Evolutionary conservation across 2,329 filamentous ascomycete genomes (phyloP), one percentile per base, ranked within the genome.

Genomic region (Fusarium nurragi): DNA sequence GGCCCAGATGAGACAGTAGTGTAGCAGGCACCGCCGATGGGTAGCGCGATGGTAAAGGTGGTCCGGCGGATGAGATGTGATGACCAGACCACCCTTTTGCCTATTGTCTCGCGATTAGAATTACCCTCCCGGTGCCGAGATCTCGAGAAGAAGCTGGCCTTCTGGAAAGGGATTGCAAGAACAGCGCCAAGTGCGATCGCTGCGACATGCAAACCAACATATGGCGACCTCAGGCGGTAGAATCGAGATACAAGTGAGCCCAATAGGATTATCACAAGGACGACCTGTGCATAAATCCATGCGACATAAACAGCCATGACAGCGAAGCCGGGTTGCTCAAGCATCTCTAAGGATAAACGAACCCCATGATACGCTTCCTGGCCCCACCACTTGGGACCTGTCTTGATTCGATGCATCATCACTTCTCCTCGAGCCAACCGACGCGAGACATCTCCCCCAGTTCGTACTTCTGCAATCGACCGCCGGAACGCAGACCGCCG

Each of bases 201-300:
- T 13, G 86, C 81, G 8, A 91, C 87, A 36, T 88, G 86, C 4
- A 89, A 80, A 12, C 90, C 91, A 47, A 93, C 89, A 44, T 83
- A 82, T 12, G 87, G 83, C 16, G 91, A 86, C 43, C 80, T 81
- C 72, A 88, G 86, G 32, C 76, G 81, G 77, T 94, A 94, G 56
- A 87, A 82, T 46, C 84, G 85, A 5, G 90, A 93, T 12, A 88
- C 81, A n/a, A 93, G 78, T 6, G 90, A 89, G 16, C 90, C 90
- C 6, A 93, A 81, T 57, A 92, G 83, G 55, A 91, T 81, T 59
- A 93, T 90, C 56, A 92, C 82, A 52, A 94, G 79, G 6, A 92
- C 89, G 3, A 92, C 83, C 70, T 93, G 89, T 4, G 89, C 89
- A 74, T 93, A 92, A 41, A 93, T 90, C 91, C 91, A 94, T 8